Conservation (phyloP, 192 early-diverging fungal species). For the Geranomyces variabilis region DNA sequence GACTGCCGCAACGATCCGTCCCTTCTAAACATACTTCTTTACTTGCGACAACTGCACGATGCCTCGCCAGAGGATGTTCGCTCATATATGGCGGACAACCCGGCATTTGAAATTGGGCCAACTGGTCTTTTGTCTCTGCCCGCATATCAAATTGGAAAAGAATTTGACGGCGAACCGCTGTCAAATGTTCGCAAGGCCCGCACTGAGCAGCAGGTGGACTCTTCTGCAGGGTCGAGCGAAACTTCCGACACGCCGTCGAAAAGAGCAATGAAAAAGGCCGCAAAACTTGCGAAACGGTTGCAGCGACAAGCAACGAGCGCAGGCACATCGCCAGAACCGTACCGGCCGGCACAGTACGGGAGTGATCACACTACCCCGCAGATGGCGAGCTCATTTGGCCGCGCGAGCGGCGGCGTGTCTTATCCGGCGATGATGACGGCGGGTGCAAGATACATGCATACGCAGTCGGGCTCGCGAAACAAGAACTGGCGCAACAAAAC, state of each 20-base stretch:
- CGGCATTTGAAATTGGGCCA: constrained; percentile 10
- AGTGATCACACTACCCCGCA: too few species aligned
- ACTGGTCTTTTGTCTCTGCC: neutral
- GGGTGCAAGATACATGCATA: too few species aligned
- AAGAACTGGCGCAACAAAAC: too few species aligned
- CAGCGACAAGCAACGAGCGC: neutral
- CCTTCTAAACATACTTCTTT: constrained; percentile 29
- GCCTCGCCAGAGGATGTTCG: constrained; percentile 18
- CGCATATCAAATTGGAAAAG: neutral
- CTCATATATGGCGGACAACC: constrained; percentile 14
- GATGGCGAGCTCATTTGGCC: too few species aligned
- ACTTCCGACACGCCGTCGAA: too few species aligned
- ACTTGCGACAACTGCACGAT: constrained; percentile 17
- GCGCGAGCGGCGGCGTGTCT: too few species aligned
- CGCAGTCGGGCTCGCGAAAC: too few species aligned
- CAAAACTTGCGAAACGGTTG: neutral
- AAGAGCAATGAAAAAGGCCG: neutral
- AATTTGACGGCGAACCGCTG: neutral
- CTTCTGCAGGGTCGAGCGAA: too few species aligned
- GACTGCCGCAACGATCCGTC: constrained; percentile 34
- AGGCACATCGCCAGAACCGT: too few species aligned
- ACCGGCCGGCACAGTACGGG: too few species aligned
- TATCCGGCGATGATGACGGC: too few species aligned
- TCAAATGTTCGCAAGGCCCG: neutral
- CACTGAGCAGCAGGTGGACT: neutral